Conservation (phyloP, 1,284 basidiomycete genomes). For the Apiotrichum brassicae region DNA sequence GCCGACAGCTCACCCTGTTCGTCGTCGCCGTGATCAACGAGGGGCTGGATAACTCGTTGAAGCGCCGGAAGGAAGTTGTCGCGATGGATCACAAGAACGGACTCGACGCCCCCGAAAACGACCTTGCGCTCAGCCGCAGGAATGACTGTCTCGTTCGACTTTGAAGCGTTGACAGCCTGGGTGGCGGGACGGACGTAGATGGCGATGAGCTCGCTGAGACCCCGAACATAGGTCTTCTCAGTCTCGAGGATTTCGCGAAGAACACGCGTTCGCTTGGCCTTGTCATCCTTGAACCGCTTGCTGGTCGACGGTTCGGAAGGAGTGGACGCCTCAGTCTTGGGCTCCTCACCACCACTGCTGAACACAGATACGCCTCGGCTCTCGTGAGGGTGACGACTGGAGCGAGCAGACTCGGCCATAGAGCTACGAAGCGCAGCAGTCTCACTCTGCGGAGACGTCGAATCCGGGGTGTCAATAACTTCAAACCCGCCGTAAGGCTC, state of each 20-base stretch:
- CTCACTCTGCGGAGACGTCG: neutral
- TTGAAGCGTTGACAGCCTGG: constrained; percentile 58
- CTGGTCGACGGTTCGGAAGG: constrained; percentile 25
- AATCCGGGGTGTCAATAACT: constrained; percentile 20
- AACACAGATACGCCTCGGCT: constrained; percentile 19
- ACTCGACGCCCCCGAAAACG: constrained; percentile 87
- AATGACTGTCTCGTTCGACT: constrained; percentile 64
- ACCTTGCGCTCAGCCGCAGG: constrained; percentile 69
- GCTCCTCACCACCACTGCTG: constrained; percentile 7
- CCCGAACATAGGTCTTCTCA: constrained; percentile 90
- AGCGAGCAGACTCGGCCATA: constrained; percentile 9
- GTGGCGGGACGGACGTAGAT: constrained; percentile 88
- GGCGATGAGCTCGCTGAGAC: constrained; percentile 83
- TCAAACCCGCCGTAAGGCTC: constrained; percentile 42
- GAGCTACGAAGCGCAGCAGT: constrained; percentile 5
- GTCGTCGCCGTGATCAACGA: constrained; percentile 60
- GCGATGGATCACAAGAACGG: constrained; percentile 83
- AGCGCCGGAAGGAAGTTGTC: constrained; percentile 86
- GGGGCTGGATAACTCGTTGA: constrained; percentile 63
- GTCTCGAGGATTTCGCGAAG: constrained; percentile 86
- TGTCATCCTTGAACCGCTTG: constrained; percentile 82
- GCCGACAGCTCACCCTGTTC: constrained; percentile 66
- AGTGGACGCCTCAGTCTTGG: neutral
- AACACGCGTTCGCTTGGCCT: constrained; percentile 67
- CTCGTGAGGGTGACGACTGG: neutral